Conservation (phyloP, 257 asterid species). For the Catharanthus roseus region DNA sequence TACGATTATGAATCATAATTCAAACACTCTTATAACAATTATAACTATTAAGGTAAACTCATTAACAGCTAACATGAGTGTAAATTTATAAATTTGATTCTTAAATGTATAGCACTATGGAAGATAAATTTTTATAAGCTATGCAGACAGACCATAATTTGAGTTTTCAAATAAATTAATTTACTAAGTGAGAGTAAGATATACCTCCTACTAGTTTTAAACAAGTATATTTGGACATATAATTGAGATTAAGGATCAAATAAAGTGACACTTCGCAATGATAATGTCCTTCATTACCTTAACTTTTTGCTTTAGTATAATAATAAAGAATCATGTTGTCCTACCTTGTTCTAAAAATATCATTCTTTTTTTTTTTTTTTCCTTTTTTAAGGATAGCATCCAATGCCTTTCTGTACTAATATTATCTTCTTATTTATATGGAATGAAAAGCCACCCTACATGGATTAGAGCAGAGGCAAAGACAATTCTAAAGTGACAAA, state of each 20-base stretch:
- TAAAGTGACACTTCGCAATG: slow-evolving; percentile 11
- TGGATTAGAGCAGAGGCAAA: not conserved
- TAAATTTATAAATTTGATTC: too few relatives aligned
- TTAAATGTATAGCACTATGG: too few relatives aligned
- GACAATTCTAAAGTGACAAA: not conserved
- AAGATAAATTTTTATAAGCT: too few relatives aligned
- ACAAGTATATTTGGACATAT: too few relatives aligned
- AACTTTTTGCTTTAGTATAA: not conserved
- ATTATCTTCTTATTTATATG: not conserved
- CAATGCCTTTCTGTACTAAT: not conserved
- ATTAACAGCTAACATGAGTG: too few relatives aligned
- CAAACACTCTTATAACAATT: too few relatives aligned
- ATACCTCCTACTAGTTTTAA: too few relatives aligned
- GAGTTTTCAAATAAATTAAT: too few relatives aligned
- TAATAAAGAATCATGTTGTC: slow-evolving; percentile 27
- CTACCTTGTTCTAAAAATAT: slow-evolving; percentile 19
- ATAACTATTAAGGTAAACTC: too few relatives aligned
- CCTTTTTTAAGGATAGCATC: slow-evolving; percentile 39
- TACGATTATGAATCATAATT: too few relatives aligned
- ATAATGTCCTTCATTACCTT: slow-evolving; percentile 18
- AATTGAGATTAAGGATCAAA: slow-evolving; percentile 4
- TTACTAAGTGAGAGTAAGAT: not conserved
- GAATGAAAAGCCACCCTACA: not conserved
- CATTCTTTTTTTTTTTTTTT: not conserved
- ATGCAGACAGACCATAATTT: too few relatives aligned